Evolutionary conservation across 129 eudicot genomes (phyloP), one percentile per base, ranked within the genome.

Genomic region (Pulicaria dysenterica): DNA sequence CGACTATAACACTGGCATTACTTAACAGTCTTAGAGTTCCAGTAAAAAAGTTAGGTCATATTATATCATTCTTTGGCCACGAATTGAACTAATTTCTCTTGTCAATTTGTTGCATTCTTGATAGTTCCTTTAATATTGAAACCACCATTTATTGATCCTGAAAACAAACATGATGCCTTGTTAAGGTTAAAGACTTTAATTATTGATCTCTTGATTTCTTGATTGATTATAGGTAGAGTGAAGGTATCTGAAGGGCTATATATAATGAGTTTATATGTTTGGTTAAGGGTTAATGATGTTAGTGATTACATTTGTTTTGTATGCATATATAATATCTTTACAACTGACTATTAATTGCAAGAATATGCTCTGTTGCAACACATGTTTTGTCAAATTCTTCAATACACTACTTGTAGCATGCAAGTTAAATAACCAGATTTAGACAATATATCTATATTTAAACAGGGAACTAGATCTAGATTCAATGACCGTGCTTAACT

Each of bases 21-120:
- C 46, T 67, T 16, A n/a, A 34, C 74, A 6, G 59, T 55, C 57
- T 6, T 65, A 43, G 80, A 53, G 44, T 42, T 54, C 48, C 43
- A 12, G 43, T 46, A n/a, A 5, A 38, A 19, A 31, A 14, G n/a
- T 53, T 64, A 57, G 76, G 76, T 13, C 53, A 57, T 50, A 50
- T 50, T 50, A 39, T 9, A 31, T 50, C 47, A 17, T 68, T 50
- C 13, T 50, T 50, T 50, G 6, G 46, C 45, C 6, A 13, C 5
- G 11, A 16, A 51, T 7, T 40, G 36, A 54, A 54, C 39, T 40
- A 40, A 3, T 69, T 39, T 51, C 39, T 51, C 37, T 51, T 49
- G 37, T 5, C 61, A 68, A 5, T 24, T 70, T 69, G 13, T 38
- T 41, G 51, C 36, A 15, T 8, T 51, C 16, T 19, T 46, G 40